Evolutionary conservation across 768 basidiomycete genomes (phyloP), one percentile per base, ranked within the genome.

Genomic region (Fomitopsis serialis): DNA sequence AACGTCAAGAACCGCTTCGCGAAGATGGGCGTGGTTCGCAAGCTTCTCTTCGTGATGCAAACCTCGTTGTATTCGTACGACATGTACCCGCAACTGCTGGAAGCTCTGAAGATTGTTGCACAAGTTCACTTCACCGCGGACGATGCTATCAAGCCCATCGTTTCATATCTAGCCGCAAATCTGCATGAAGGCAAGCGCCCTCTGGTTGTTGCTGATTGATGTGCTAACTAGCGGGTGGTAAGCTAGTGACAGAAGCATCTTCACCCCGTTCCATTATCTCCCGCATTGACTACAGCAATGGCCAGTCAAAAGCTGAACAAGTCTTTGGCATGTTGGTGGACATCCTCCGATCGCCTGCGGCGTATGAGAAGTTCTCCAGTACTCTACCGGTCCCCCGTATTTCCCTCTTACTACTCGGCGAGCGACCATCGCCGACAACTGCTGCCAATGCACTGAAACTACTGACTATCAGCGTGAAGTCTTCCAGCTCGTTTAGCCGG

Each of bases 131-230:
- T 90, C 61, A 78, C 81, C 2, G 77, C 81, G 37, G 87, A 88
- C 24, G 85, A 87, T 45, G 74, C 78, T 0, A 87, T 96, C 61
- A 96, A 93, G 63, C 93, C 95, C 0, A 69, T 94, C 1, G 81
- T 92, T 3, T 87, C 92, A 0, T 96, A 90, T 65, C 71, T 96
- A 8, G 89, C 91, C 1, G 89, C 92, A 0, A 87, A 88, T 63
- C 67, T 94, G 12, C 80, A 87, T 55, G 78, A 79, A 64, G 75
- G 89, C 89, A 50, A 52, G 79, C 61, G 6, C 25, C 17, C 35
- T 21, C 45, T 48, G 36, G 23, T 5, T 3, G 11, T 54, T 44
- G 27, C 29, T 11, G 13, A 11, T 2, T 25, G 36, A 4, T 25
- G 37, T 36, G 8, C 13, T 43, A 6, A 42, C 48, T 40, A 54